A percentile compares a stretch with the other conserved stretches of the same genome.
These are phyloP conservation scores for Phytophthora nicotianae DNA, from an alignment of 352 stramenopile species.

Conservation along the genomic window DNA sequence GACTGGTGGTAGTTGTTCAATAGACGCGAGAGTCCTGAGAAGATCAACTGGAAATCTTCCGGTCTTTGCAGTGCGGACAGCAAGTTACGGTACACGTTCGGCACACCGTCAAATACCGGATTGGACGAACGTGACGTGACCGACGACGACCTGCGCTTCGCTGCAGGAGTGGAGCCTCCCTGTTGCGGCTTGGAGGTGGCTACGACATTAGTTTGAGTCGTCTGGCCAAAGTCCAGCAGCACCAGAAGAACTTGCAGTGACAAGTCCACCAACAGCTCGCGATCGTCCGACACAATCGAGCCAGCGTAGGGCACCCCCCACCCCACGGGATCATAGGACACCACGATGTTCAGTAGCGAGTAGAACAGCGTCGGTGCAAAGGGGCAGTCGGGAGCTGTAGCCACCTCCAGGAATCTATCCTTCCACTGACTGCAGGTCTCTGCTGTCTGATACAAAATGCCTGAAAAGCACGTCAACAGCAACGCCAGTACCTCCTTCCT, in stretches of 20 bases:
- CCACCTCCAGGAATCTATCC: slow-evolving; percentile 92
- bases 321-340: slow-evolving; percentile 93
- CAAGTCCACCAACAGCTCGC: slow-evolving; percentile 92
- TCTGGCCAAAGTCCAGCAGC: slow-evolving; percentile 93
- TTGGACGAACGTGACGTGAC: slow-evolving; percentile 38
- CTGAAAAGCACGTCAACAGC: slow-evolving; percentile 94
- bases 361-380: slow-evolving; percentile 96
- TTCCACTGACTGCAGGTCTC: slow-evolving; percentile 92
- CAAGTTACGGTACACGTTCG: slow-evolving; percentile 76
- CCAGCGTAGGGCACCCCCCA: slow-evolving; percentile 90
- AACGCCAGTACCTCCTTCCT: slow-evolving; percentile 96
- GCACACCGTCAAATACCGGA: slow-evolving; percentile 40
- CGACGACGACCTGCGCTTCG: slow-evolving; percentile 32
- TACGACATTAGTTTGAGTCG: slow-evolving; percentile 47
- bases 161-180: slow-evolving; percentile 40
- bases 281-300: slow-evolving; percentile 89
- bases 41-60: slow-evolving; percentile 94
- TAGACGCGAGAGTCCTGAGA: slow-evolving; percentile 94
- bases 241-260: slow-evolving; percentile 94
- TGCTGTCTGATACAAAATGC: slow-evolving; percentile 95
- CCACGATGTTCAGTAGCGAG: slow-evolving; percentile 95
- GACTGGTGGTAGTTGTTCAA: slow-evolving; percentile 96
- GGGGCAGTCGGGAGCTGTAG: slow-evolving; percentile 88
- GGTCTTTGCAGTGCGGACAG: slow-evolving; percentile 71
- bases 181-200: slow-evolving; percentile 60